Base-by-base conservation (phyloP, 2,329 filamentous ascomycete species). In the Fusarium sp. region DNA sequence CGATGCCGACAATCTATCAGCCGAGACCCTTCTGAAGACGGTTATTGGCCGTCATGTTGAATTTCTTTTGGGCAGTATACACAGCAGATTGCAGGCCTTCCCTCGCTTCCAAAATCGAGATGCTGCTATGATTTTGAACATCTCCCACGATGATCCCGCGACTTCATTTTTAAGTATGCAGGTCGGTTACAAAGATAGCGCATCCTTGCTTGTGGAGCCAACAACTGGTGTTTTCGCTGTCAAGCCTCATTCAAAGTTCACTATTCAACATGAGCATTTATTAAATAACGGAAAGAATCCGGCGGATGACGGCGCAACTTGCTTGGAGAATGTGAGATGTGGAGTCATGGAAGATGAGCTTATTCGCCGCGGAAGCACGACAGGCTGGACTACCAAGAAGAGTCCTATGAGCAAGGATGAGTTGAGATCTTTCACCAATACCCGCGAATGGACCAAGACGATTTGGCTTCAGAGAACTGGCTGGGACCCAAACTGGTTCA, bases 161-260 rank as follows among this genome's bases (percentile, higher is more conserved):
- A 87, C 92, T 42, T 95, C 93, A 51, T 85, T 83, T 38, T 85
- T 98, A 60, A 86, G 86, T 38, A 87, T 96, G 75, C 91, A 93
- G 73, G 85, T 97, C 35, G 92, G 93, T 9, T 85, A 87, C n/a
- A 85, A 87, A 32, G 87, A 90, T 63, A 84, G 86, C 42, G 83
- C 93, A 39, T 88, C 85, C 11, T 82, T 97, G 35, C 87, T 89
- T 24, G 87, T 98, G 53, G 94, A 97, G 74, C 90, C 93, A 1
- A 90, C 93, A 32, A 95, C 93, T 1, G 96, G 96, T n/a, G 83
- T 87, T 17, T 92, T 95, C 70, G 89, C 91, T 15, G 82, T 98
- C 42, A 89, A 90, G 65, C 93, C 94, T 69, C 88, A 88, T 57
- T 89, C 89, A 6, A 86, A 85, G 65, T 83, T 87, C 50, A 85